A percentile compares a stretch with the other conserved stretches of the same genome.
Evolutionary conservation across 106 monocot genomes (phyloP).

Genomic region (Iris macrosiphon): DNA sequence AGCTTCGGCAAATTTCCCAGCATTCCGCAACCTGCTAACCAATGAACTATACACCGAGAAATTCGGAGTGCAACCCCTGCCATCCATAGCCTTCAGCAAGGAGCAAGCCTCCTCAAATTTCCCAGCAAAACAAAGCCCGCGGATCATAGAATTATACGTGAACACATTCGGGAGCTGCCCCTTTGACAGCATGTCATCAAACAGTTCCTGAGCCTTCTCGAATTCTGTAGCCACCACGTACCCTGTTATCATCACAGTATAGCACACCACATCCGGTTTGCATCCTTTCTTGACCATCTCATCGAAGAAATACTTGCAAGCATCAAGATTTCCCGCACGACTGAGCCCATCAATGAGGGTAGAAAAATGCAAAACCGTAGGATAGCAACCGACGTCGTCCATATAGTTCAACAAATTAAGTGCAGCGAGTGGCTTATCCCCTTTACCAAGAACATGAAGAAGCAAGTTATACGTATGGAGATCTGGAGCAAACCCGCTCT

Average conservation of each 20-base stretch:
- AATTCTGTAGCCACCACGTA: constrained; percentile 57
- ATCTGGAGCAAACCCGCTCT: constrained; percentile 58
- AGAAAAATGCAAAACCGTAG: constrained; percentile 82
- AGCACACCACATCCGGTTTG: constrained; percentile 84
- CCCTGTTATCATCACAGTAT: constrained; percentile 83
- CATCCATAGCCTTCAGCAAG: constrained; percentile 69
- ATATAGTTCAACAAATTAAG: constrained; percentile 78
- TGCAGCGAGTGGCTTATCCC: constrained; percentile 83
- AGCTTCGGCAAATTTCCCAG: constrained; percentile 59
- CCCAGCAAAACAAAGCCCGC: constrained; percentile 60
- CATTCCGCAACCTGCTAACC: constrained; percentile 53
- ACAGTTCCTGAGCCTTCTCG: constrained; percentile 53
- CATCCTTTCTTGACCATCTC: constrained; percentile 75
- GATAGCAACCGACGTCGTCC: constrained; percentile 54
- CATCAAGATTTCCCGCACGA: constrained; percentile 74
- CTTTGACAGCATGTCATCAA: constrained; percentile 57
- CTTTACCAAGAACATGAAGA: constrained; percentile 85
- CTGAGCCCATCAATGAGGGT: constrained; percentile 84
- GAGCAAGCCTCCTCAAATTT: constrained; percentile 68
- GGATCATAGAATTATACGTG: constrained; percentile 92
- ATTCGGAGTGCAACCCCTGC: constrained; percentile 69
- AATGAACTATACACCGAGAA: constrained; percentile 72
- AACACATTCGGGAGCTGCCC: constrained; percentile 87
- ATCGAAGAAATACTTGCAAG: constrained; percentile 87
- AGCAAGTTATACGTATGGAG: constrained; percentile 78